phyloP scores from a whole-genome alignment of 495 filamentous ascomycete genomes.

The Penicillium longicatenatum region DNA sequence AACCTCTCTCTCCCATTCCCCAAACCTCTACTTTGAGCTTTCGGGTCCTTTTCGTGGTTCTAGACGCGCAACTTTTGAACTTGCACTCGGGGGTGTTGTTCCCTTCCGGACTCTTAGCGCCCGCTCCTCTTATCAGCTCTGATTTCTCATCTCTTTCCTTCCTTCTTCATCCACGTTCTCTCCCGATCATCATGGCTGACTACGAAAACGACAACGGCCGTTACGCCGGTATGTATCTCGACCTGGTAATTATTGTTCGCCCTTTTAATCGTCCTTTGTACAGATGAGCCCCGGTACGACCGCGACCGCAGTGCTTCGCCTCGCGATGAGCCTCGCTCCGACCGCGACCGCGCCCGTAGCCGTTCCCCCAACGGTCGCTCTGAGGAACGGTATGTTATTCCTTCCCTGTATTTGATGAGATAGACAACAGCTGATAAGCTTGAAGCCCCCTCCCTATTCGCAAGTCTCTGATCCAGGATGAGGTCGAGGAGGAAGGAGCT shows the following conservation, averaged over 20 bases:
- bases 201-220: slow-evolving; percentile 86
- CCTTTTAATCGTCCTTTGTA: slow-evolving; percentile 14
- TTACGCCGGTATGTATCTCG: slow-evolving; percentile 70
- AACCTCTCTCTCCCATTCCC: neutral
- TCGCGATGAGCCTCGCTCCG: slow-evolving; percentile 70
- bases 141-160: slow-evolving; percentile 22
- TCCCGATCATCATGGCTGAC: slow-evolving; percentile 55
- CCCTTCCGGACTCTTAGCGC: slow-evolving; percentile 28
- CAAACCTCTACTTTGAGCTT: neutral
- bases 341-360: slow-evolving; percentile 73
- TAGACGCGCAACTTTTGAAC: neutral
- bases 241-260: neutral
- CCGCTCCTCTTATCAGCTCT: slow-evolving; percentile 27
- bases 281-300: slow-evolving; percentile 82
- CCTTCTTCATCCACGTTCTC: slow-evolving; percentile 21
- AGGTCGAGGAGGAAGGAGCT: slow-evolving; percentile 73
- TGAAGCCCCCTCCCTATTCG: slow-evolving; percentile 27
- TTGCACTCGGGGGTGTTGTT: slow-evolving; percentile 25
- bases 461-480: slow-evolving; percentile 55
- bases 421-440: slow-evolving; percentile 4
- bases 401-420: slow-evolving; percentile 1
- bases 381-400: slow-evolving; percentile 67
- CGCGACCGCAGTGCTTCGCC: slow-evolving; percentile 93
- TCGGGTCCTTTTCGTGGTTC: neutral
- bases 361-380: slow-evolving; percentile 70